Conservation (phyloP, 2,329 filamentous ascomycete genomes). For the Colletotrichum liriopes region DNA sequence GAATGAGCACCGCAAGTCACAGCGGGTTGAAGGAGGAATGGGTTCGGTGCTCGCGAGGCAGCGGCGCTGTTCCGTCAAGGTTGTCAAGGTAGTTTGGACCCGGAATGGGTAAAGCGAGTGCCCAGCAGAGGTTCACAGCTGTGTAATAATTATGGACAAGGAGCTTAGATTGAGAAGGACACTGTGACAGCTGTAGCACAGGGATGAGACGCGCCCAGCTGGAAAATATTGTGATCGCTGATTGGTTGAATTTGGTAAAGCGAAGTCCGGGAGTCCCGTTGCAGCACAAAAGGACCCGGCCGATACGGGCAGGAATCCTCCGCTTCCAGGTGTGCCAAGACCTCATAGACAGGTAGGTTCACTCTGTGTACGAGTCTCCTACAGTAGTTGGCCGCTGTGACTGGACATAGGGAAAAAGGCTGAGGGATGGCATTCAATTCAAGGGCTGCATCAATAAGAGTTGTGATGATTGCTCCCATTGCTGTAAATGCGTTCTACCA, state of each 20-base stretch:
- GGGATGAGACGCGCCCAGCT: slow-evolving; percentile 21
- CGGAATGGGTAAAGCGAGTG: slow-evolving; percentile 31
- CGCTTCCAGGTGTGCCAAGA: slow-evolving; percentile 9
- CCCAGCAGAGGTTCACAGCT: slow-evolving; percentile 21
- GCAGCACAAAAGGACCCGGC: slow-evolving; percentile 14
- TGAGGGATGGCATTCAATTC: neutral
- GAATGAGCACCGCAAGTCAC: slow-evolving; percentile 3
- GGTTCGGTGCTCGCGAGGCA: slow-evolving; percentile 13
- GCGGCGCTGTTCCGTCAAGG: slow-evolving; percentile 27
- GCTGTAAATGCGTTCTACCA: slow-evolving; percentile 3
- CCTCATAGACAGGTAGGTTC: neutral
- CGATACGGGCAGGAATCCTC: slow-evolving; percentile 9
- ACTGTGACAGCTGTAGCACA: slow-evolving; percentile 38
- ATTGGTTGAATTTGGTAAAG: slow-evolving; percentile 24
- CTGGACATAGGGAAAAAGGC: neutral
- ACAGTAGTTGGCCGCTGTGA: neutral
- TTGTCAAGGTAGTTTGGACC: slow-evolving; percentile 20
- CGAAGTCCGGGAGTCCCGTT: slow-evolving; percentile 14
- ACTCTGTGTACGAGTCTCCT: no score
- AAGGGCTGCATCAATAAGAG: neutral
- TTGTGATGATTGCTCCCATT: neutral
- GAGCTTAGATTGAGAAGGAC: slow-evolving; percentile 27
- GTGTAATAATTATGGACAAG: slow-evolving; percentile 17
- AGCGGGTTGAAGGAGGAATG: slow-evolving; percentile 8
- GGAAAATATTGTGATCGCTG: slow-evolving; percentile 14